Evolutionary conservation across 1,284 basidiomycete species (phyloP), one percentile per base, ranked within the genome.

Genomic region (Fomitopsis palustris): DNA sequence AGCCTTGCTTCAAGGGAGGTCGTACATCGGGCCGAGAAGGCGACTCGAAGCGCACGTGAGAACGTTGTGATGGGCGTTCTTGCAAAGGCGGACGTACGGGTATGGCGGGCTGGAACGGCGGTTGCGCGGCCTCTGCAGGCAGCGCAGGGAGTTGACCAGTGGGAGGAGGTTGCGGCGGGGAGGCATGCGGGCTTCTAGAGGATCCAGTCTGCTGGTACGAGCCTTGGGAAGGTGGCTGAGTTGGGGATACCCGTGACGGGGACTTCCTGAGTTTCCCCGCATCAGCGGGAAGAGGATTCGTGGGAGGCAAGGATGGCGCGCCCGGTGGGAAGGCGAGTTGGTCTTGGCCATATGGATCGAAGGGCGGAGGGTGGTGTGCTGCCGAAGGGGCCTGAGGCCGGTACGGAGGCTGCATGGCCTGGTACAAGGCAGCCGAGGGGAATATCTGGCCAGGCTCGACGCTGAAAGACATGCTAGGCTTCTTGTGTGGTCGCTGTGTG

Each of bases 381-480:
- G 31, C 39, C 43, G 9, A 6, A 27, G 53, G 27, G 17, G 29
- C 51, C 16, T 52, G 53, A 12, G 51, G 57, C 16, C 47, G 21
- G 27, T 57, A 58, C 9, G 57, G 52, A 19, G 47, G 35, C 33
- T 55, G 58, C 47, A 41, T 47, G 8, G 57, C 47, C 52, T 60
- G 54, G 19, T 45, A 57, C 27, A 54, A 35, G 23, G 58, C 54
- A 31, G 62, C 61, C 10, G 68, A 64, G 14, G 71, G 71, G 54
- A 72, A 72, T 27, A 72, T 67, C 59, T 72, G 66, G 0, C 71
- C 71, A 6, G 71, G 71, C 38, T 63, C 57, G 42, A 72, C 62
- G 0, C 65, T 63, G 41, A 70, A 63, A 6, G 65, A 29, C 31
- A 55, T 64, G 12, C 45, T 43, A 3, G 53, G 45, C 43, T 58